Percentiles rank a stretch among this genome's conserved stretches.
These are phyloP conservation scores for Trichocladium uniseriatum DNA, from an alignment of 495 filamentous ascomycete genomes.

Conservation along the genomic window DNA sequence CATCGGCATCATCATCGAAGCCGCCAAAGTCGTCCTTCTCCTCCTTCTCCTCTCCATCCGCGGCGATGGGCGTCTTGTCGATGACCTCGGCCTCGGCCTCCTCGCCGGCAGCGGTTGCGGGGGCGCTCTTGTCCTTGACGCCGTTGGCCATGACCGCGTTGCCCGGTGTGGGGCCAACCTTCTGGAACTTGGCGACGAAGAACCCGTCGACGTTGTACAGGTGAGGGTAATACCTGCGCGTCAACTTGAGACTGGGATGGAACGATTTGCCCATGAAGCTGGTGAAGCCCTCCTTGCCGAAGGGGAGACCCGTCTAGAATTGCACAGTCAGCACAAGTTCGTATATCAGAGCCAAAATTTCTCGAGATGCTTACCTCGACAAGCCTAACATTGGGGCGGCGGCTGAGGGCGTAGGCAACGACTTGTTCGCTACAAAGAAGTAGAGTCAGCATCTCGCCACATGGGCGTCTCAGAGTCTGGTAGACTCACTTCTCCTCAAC, in stretches of 20 bases:
- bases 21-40: slow-evolving; percentile 62
- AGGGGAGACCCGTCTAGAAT: slow-evolving; percentile 65
- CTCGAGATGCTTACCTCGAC: slow-evolving; percentile 47
- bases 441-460: slow-evolving; percentile 53
- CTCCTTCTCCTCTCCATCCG: slow-evolving; percentile 32
- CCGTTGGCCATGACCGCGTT: slow-evolving; percentile 38
- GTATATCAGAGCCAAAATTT: too few species aligned
- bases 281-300: slow-evolving; percentile 85
- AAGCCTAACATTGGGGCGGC: slow-evolving; percentile 85
- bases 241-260: slow-evolving; percentile 72
- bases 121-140: slow-evolving; percentile 28
- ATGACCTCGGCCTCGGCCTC: slow-evolving; percentile 33
- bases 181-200: slow-evolving; percentile 96
- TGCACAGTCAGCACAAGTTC: slow-evolving; percentile 5
- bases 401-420: slow-evolving; percentile 82
- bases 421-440: slow-evolving; percentile 75
- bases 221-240: slow-evolving; percentile 87
- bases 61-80: slow-evolving; percentile 42
- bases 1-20: slow-evolving; percentile 78
- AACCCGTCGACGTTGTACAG: slow-evolving; percentile 96
- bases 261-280: slow-evolving; percentile 84
- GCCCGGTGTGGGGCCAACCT: slow-evolving; percentile 64
- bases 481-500: slow-evolving; percentile 28
- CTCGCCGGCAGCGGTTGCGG: slow-evolving; percentile 17
- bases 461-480: background rate